Conservation (phyloP, 202 grass and related monocot genomes). For the Digitaria exilis region DNA sequence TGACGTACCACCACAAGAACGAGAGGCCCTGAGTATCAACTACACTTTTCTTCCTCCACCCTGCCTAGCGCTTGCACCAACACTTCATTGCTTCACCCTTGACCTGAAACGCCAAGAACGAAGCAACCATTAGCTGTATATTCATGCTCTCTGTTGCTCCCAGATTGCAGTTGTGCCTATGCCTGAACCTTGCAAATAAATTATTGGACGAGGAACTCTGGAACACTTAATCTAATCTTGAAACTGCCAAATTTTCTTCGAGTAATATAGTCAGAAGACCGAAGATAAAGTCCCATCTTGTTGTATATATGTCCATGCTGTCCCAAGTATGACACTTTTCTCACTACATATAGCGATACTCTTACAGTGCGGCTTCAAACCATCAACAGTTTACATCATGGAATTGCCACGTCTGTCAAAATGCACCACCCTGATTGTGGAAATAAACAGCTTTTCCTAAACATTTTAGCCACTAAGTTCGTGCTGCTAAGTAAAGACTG, state of each 20-base stretch:
- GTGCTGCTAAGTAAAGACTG: too few relatives aligned
- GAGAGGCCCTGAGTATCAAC: too few relatives aligned
- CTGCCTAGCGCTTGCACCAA: not conserved
- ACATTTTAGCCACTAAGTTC: too few relatives aligned
- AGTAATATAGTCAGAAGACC: not conserved
- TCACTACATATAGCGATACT: not conserved
- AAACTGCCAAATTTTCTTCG: not conserved
- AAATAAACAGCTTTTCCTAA: too few relatives aligned
- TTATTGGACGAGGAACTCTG: not conserved
- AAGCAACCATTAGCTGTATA: not conserved
- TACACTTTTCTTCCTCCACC: too few relatives aligned
- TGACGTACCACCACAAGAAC: too few relatives aligned
- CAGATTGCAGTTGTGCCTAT: not conserved
- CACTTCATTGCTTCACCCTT: not conserved
- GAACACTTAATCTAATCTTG: not conserved
- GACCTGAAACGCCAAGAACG: not conserved
- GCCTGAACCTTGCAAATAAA: not conserved
- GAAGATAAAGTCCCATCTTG: not conserved
- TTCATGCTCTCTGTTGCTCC: not conserved
- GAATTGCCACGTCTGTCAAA: too few relatives aligned
- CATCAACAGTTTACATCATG: too few relatives aligned
- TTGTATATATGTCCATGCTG: not conserved
- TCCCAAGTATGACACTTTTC: not conserved
- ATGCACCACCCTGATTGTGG: too few relatives aligned
- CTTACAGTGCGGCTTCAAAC: too few relatives aligned